Percentiles rank a stretch among this genome's conserved stretches.
These are phyloP conservation scores for Brassica nigra DNA, from an alignment of 345 rosid species.

Conservation along the genomic window DNA sequence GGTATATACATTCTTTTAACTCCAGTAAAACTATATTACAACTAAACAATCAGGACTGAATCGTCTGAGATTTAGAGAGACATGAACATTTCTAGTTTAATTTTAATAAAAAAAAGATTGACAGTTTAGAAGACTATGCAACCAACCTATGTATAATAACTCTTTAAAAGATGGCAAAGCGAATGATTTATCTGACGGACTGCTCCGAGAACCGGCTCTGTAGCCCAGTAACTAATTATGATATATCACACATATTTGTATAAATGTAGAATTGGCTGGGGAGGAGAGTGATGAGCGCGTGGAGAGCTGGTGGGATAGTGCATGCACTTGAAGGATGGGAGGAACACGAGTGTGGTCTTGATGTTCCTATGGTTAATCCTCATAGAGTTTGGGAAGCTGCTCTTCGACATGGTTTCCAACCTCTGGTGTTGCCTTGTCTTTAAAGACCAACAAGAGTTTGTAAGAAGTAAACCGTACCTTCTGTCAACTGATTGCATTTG, in stretches of 20 bases:
- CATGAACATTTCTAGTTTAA: too few relatives aligned
- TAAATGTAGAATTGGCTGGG: conserved; percentile 63
- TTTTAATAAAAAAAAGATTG: too few relatives aligned
- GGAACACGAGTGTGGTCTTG: conserved; percentile 63
- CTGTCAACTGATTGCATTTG: background rate
- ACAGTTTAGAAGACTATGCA: too few relatives aligned
- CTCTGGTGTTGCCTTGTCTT: conserved; percentile 39
- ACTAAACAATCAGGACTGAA: too few relatives aligned
- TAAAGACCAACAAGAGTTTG: conserved; percentile 1
- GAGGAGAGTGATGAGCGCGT: conserved; percentile 79
- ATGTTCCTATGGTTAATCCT: conserved; percentile 34
- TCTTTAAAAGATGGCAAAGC: too few relatives aligned
- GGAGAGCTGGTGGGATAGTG: conserved; percentile 64
- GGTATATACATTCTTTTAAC: conserved; percentile 33
- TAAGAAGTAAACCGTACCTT: background rate
- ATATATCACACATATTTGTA: background rate
- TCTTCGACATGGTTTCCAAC: conserved; percentile 60
- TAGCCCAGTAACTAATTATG: background rate
- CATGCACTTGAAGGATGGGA: conserved; percentile 67
- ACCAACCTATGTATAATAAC: too few relatives aligned
- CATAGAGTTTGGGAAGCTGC: conserved; percentile 60
- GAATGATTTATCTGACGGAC: too few relatives aligned
- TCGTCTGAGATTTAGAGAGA: too few relatives aligned
- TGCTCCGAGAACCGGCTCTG: too few relatives aligned
- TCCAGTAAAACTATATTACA: too few relatives aligned